Evolutionary conservation across 129 eudicot genomes (phyloP).

Genomic region (Pulicaria dysenterica): DNA sequence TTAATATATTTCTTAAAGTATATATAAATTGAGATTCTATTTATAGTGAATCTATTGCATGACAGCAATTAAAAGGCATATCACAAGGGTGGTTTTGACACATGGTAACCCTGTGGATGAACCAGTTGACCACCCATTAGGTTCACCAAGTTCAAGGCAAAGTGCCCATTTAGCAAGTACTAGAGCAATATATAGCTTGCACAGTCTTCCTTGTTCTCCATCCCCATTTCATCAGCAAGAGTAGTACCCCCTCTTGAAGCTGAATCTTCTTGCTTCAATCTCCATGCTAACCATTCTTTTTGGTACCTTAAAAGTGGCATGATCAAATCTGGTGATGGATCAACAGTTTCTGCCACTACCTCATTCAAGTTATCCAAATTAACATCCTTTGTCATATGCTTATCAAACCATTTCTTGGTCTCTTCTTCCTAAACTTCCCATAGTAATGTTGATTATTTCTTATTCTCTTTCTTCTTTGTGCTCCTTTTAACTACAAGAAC

Average conservation of each 20-base stretch:
- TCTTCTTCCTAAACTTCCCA: conserved; percentile 92
- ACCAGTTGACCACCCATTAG: conserved; percentile 28
- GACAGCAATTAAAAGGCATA: conserved; percentile 81
- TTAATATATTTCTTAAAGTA: no score
- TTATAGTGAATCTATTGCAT: no score
- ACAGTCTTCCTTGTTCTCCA: conserved; percentile 96
- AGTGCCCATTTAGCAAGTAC: conserved; percentile 83
- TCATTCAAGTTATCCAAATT: conserved; percentile 60
- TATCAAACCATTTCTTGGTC: conserved; percentile 63
- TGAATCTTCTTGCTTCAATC: conserved; percentile 86
- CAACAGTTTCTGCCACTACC: conserved; percentile 57
- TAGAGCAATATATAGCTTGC: conserved; percentile 95
- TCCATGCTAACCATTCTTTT: conserved; percentile 97
- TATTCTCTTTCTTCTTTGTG: conserved; percentile 39
- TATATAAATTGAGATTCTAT: no score
- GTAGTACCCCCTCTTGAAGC: conserved; percentile 76
- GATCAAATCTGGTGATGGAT: conserved; percentile 60
- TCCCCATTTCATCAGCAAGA: conserved; percentile 98
- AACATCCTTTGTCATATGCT: conserved; percentile 41
- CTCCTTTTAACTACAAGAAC: conserved; percentile 7
- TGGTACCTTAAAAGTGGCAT: conserved; percentile 89
- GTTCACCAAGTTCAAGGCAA: conserved; percentile 40
- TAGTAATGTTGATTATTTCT: conserved; percentile 42
- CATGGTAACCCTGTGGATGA: conserved; percentile 48
- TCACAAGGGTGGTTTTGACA: conserved; percentile 81